Evolutionary conservation across 179 eudicot species (phyloP).

Genomic region (Drosera spatulata): DNA sequence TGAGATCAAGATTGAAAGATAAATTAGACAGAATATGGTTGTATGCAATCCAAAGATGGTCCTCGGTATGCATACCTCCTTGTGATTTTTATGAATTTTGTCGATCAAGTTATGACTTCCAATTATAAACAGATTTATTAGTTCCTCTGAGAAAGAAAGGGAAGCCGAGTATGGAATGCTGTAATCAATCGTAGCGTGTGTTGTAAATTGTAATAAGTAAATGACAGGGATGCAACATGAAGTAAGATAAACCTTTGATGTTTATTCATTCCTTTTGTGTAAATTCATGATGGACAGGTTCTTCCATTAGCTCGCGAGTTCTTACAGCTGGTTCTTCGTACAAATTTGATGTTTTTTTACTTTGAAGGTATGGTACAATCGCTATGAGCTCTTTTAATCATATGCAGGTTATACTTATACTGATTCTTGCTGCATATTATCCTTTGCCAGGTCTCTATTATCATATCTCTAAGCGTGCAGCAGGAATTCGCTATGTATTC

Average conservation of each 20-base stretch:
- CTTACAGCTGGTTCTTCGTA: slow-evolving; percentile 70
- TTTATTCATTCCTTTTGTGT: not conserved
- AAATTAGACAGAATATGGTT: slow-evolving; percentile 42
- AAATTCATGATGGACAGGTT: slow-evolving; percentile 32
- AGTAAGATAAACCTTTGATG: not conserved
- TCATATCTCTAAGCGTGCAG: slow-evolving; percentile 87
- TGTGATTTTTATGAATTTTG: not conserved
- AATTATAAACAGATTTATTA: no score
- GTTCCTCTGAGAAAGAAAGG: no score
- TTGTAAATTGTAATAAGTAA: no score
- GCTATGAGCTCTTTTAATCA: not conserved
- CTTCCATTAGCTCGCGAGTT: slow-evolving; percentile 75
- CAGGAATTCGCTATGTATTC: slow-evolving; percentile 93
- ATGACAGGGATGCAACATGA: no score
- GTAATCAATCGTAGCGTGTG: no score
- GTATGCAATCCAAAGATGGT: slow-evolving; percentile 65
- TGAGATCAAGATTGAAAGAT: slow-evolving; percentile 44
- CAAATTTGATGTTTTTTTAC: slow-evolving; percentile 97
- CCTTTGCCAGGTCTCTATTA: slow-evolving; percentile 61
- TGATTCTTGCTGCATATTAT: no score
- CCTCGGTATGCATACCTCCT: slow-evolving; percentile 42
- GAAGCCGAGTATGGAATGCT: no score
- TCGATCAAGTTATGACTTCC: no score
- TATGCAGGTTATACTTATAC: no score
- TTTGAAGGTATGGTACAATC: slow-evolving; percentile 66